Evolutionary conservation across 768 basidiomycete species (phyloP), one percentile per base, ranked within the genome.

Genomic region (Trametes punicea): DNA sequence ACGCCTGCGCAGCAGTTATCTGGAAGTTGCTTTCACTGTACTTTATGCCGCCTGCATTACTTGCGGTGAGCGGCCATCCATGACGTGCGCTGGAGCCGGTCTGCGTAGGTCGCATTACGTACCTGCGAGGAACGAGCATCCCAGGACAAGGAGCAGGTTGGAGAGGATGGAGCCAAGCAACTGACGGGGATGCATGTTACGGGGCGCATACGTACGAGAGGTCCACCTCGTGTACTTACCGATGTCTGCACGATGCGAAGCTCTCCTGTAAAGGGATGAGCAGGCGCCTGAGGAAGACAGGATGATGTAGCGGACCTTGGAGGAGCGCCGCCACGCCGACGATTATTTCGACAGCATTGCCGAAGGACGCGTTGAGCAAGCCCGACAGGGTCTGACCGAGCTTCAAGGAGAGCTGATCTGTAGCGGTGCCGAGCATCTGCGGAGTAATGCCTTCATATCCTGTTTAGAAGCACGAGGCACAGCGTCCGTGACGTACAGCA

Each of bases 201-300:
- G 18, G 41, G 26, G 47, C 46, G 46, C 38, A 36, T 25, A 21
- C 18, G 41, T 29, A 51, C 30, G 10, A 15, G 30, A 11, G 52
- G 31, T 15, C 45, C 34, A 13, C 18, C 31, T 21, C 34, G 39
- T 27, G 27, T 36, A 65, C 81, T 57, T 56, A 90, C 88, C 33
- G 93, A 94, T 26, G 91, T 94, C 71, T 97, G 93, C 2, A 97
- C 94, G 64, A 97, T 88, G 31, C 89, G 84, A 16, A 94, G 77
- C 71, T 97, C 80, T 52, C 81, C 90, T 88, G 51, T 3, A 41
- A 27, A 31, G n/a, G 30, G 27, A 15, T 47, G 33, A 44, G 40
- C 33, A 27, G 16, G 15, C 27, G 27, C 25, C 34, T 10, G 16
- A 42, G 30, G 20, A 16, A n/a, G 34, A 9, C 11, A 44, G 30